Conservation (phyloP, 2,329 filamentous ascomycete genomes). For the Microdochium bolleyi region DNA sequence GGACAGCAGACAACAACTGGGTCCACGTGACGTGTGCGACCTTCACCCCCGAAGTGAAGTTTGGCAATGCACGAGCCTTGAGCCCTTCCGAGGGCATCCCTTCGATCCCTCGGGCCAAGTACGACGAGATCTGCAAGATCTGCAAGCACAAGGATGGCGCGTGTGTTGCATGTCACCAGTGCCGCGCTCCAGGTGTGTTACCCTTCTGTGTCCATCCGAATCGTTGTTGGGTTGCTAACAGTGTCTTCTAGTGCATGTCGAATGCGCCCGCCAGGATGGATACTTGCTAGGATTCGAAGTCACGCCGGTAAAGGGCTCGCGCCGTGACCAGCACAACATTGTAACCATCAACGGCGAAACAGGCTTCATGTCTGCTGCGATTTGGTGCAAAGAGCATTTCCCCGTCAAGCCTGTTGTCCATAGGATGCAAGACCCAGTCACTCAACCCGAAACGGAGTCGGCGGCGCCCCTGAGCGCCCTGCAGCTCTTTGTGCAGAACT, state of each 20-base stretch:
- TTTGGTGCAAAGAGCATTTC: slow-evolving; percentile 91
- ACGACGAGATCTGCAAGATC: slow-evolving; percentile 72
- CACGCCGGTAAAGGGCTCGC: slow-evolving; percentile 78
- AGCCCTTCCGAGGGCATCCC: slow-evolving; percentile 87
- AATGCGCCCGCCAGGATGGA: slow-evolving; percentile 78
- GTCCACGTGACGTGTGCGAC: slow-evolving; percentile 90
- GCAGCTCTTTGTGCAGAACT: slow-evolving; percentile 79
- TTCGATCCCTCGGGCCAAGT: slow-evolving; percentile 65
- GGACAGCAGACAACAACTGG: slow-evolving; percentile 96
- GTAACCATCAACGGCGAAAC: slow-evolving; percentile 75
- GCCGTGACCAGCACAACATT: slow-evolving; percentile 71
- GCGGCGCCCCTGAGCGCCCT: slow-evolving; percentile 64
- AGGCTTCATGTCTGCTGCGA: slow-evolving; percentile 73
- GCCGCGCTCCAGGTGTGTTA: slow-evolving; percentile 42
- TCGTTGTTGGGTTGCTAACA: slow-evolving; percentile 24
- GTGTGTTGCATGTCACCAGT: slow-evolving; percentile 75
- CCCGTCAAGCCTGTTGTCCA: slow-evolving; percentile 66
- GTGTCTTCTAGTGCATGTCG: slow-evolving; percentile 61
- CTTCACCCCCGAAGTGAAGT: slow-evolving; percentile 89
- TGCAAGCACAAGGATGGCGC: slow-evolving; percentile 73
- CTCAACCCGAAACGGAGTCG: slow-evolving; percentile 32
- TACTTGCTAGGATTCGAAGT: slow-evolving; percentile 88
- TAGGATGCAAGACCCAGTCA: slow-evolving; percentile 67
- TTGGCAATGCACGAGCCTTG: slow-evolving; percentile 74
- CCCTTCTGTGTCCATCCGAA: not conserved